Evolutionary conservation across 148 eudicot species (phyloP).

Genomic region (Euryodendron excelsum): DNA sequence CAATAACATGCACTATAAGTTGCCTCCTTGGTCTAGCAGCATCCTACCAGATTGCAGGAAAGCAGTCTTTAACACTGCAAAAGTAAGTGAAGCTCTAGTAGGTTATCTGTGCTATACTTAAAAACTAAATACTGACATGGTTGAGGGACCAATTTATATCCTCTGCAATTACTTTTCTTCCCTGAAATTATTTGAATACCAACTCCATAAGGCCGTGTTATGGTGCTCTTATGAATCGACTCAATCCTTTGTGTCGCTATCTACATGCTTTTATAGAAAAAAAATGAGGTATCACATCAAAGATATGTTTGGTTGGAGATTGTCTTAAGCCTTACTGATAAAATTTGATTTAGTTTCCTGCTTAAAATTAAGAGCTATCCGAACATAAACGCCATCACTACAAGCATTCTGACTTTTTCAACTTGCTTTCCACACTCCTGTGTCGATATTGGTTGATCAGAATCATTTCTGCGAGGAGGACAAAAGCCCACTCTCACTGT

Average conservation of each 20-base stretch:
- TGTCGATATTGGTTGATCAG: conserved; percentile 58
- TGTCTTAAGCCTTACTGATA: too few species aligned
- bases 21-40: conserved; percentile 96
- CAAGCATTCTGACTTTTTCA: not conserved
- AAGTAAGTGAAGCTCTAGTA: too few species aligned
- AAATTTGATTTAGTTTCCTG: too few species aligned
- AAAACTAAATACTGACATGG: too few species aligned
- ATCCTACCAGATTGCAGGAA: conserved; percentile 84
- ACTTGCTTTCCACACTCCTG: conserved; percentile 32
- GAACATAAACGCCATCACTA: not conserved
- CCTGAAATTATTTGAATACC: too few species aligned
- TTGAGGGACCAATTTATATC: not conserved
- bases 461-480: conserved; percentile 61
- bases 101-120: too few species aligned
- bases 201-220: not conserved
- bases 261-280: too few species aligned
- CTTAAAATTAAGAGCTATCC: not conserved
- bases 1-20: conserved; percentile 52
- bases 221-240: conserved; percentile 41
- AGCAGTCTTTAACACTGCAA: conserved; percentile 84
- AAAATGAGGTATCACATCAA: conserved; percentile 80
- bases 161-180: too few species aligned
- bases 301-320: too few species aligned
- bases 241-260: conserved; percentile 95
- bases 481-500: conserved; percentile 57